Evolutionary conservation across 768 basidiomycete species (phyloP).

Genomic region (Kwoniella bestiolae): DNA sequence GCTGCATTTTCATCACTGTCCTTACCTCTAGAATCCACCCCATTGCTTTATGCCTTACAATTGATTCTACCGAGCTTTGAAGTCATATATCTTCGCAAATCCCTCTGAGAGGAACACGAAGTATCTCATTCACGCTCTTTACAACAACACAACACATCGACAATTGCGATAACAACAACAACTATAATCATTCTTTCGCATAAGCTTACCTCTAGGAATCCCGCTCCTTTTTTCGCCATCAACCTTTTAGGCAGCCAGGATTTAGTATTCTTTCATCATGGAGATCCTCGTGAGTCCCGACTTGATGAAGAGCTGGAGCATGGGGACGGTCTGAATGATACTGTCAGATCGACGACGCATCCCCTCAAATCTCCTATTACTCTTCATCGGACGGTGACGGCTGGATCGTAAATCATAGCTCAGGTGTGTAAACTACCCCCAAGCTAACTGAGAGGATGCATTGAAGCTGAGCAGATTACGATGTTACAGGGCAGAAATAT

Average conservation of each 20-base stretch:
- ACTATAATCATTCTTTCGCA: neutral
- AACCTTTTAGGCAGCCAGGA: no score
- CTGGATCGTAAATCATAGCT: conserved; percentile 1
- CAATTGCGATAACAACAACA: neutral
- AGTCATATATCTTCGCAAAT: no score
- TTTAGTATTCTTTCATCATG: no score
- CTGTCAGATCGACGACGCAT: conserved; percentile 16
- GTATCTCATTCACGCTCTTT: neutral
- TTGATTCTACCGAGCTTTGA: no score
- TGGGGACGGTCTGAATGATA: neutral
- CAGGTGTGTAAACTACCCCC: neutral
- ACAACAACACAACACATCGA: neutral
- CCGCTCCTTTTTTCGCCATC: no score
- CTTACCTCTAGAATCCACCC: no score
- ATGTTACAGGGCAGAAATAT: conserved; percentile 1
- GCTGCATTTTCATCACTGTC: no score
- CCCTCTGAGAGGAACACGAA: neutral
- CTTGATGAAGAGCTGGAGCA: neutral
- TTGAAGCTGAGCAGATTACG: no score
- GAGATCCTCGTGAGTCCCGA: conserved; percentile 4
- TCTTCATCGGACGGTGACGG: neutral
- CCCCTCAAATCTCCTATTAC: conserved; percentile 15
- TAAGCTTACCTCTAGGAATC: no score
- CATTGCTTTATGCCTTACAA: no score
- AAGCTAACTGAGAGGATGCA: no score